These are phyloP conservation scores for Leccinum aurantiacum DNA, from an alignment of 768 basidiomycete species.

Conservation along the genomic window DNA sequence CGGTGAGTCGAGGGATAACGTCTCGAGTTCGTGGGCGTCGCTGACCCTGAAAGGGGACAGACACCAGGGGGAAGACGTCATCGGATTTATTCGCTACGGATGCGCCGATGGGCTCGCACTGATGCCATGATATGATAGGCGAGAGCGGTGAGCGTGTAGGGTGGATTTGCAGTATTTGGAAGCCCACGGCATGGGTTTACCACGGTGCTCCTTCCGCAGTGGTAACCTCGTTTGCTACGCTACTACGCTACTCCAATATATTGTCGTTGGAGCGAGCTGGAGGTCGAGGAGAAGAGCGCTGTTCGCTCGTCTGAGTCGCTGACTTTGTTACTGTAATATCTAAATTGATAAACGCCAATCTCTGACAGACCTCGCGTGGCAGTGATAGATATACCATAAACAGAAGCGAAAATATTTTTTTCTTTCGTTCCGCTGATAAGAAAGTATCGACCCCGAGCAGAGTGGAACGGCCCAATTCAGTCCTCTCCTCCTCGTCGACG, in stretches of 20 bases:
- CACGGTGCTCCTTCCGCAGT: conserved; percentile 26
- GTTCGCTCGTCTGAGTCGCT: background rate
- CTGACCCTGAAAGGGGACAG: conserved; percentile 31
- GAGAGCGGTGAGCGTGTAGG: conserved; percentile 14
- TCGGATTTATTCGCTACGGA: conserved; percentile 57
- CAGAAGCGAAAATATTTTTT: conserved; percentile 27
- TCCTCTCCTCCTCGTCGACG: background rate
- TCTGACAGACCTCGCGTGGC: conserved; percentile 16
- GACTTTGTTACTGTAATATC: conserved; percentile 1
- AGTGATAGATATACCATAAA: conserved; percentile 14
- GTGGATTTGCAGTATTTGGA: conserved; percentile 31
- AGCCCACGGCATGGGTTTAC: conserved; percentile 17
- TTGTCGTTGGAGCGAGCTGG: background rate
- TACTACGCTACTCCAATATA: background rate
- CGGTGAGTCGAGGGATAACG: conserved; percentile 38
- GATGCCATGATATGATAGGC: conserved; percentile 42
- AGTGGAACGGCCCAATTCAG: background rate
- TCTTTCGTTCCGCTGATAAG: conserved; percentile 11
- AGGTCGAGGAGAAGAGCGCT: background rate
- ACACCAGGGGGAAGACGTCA: conserved; percentile 44
- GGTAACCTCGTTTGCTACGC: conserved; percentile 17
- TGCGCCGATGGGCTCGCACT: conserved; percentile 54
- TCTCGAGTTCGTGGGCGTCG: conserved; percentile 4
- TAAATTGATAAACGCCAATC: conserved; percentile 18
- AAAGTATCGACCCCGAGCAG: conserved; percentile 29